Percentiles rank a stretch among this genome's conserved stretches.
phyloP scores from a whole-genome alignment of 768 basidiomycete species.

The Boletus bicolor region DNA sequence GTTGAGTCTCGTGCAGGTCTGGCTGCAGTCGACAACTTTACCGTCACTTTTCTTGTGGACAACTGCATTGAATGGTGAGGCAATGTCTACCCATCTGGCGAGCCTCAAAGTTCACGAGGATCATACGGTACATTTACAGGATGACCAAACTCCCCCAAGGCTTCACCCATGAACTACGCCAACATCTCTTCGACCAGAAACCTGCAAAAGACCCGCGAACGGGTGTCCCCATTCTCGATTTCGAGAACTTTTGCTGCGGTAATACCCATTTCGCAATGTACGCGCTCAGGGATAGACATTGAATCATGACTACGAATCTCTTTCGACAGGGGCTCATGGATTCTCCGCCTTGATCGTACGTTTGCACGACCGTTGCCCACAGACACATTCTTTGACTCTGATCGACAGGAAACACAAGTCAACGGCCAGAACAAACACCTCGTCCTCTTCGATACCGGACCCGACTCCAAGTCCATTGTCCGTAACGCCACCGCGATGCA shows the following conservation, averaged over 20 bases:
- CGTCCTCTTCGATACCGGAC: constrained; percentile 84
- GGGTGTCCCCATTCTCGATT: constrained; percentile 63
- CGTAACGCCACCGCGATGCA: constrained; percentile 66
- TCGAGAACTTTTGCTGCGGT: constrained; percentile 73
- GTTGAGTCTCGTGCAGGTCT: constrained; percentile 18
- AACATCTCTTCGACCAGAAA: constrained; percentile 53
- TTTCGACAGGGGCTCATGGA: constrained; percentile 67
- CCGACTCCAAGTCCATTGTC: constrained; percentile 70
- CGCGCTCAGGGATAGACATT: background rate
- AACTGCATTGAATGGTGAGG: constrained; percentile 78
- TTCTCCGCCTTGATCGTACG: constrained; percentile 77
- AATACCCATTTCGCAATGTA: constrained; percentile 13
- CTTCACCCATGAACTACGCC: constrained; percentile 67
- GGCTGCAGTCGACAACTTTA: constrained; percentile 36
- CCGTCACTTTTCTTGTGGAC: constrained; percentile 69
- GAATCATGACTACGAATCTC: background rate
- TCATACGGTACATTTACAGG: constrained; percentile 37
- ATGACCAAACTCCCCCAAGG: constrained; percentile 78
- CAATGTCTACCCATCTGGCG: background rate
- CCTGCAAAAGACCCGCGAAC: constrained; percentile 43
- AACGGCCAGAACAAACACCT: constrained; percentile 42
- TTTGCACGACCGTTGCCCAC: background rate
- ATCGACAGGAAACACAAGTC: constrained; percentile 53
- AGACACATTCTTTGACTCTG: background rate
- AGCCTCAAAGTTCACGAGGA: background rate